These are phyloP conservation scores for Dipodascus geniculatus DNA, from an alignment of 805 yeast genomes.

Conservation along the genomic window DNA sequence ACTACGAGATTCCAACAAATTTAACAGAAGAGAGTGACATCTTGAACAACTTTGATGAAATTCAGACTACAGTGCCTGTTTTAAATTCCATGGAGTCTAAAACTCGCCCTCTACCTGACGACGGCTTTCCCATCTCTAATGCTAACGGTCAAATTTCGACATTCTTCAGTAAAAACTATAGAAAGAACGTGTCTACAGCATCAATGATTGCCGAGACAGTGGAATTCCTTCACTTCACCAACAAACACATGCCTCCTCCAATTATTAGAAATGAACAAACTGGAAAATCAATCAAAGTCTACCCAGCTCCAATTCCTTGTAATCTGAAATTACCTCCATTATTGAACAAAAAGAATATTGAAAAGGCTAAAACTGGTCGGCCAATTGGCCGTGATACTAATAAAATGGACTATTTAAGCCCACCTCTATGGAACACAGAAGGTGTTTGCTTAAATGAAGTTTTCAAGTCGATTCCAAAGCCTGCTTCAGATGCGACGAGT, in stretches of 20 bases:
- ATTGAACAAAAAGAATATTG: constrained; percentile 15
- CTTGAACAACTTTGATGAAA: neutral
- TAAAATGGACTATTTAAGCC: neutral
- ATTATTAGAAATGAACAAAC: constrained; percentile 3
- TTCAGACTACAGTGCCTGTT: too few species aligned
- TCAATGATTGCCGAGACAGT: neutral
- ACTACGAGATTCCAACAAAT: neutral
- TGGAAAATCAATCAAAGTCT: constrained; percentile 10
- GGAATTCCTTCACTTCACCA: neutral
- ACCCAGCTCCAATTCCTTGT: constrained; percentile 29
- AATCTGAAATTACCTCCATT: constrained; percentile 25
- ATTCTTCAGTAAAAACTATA: neutral
- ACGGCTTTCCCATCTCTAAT: too few species aligned
- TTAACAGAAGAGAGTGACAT: neutral
- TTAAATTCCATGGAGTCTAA: neutral
- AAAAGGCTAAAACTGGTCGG: neutral
- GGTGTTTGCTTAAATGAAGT: neutral
- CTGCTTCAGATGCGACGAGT: neutral
- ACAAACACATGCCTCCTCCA: neutral
- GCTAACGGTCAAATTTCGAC: neutral
- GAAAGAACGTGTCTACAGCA: neutral
- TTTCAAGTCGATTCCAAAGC: neutral
- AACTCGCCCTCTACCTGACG: neutral
- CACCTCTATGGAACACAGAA: neutral
- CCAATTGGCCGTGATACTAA: neutral